A percentile compares a stretch with the other conserved stretches of the same genome.
Evolutionary conservation across 768 basidiomycete species (phyloP).

Genomic region (Lentinus tigrinus): DNA sequence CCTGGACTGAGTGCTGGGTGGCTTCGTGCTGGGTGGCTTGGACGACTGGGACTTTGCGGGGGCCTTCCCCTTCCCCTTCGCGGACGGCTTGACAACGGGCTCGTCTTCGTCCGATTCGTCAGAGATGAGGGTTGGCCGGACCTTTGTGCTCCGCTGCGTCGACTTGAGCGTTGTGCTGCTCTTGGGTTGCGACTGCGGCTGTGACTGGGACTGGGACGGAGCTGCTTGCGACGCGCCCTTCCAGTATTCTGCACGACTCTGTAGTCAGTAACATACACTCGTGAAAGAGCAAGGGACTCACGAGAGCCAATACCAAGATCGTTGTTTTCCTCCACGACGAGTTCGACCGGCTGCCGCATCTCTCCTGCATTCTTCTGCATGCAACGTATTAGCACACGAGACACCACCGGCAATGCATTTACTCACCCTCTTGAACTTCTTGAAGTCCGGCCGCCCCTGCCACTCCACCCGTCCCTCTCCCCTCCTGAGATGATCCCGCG

Average conservation of each 20-base stretch:
- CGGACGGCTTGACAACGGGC: constrained; percentile 21
- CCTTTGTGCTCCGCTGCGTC: constrained; percentile 4
- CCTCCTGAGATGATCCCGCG: constrained; percentile 12
- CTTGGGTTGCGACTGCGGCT: constrained; percentile 22
- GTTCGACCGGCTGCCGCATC: constrained; percentile 43
- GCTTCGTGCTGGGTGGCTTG: constrained; percentile 12
- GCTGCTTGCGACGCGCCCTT: constrained; percentile 34
- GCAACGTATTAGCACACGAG: constrained; percentile 4
- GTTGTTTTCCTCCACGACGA: constrained; percentile 49
- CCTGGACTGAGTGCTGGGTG: background rate
- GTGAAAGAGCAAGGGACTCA: constrained; percentile 27
- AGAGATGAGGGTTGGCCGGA: constrained; percentile 24
- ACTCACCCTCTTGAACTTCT: constrained; percentile 75
- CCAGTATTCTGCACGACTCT: constrained; percentile 52
- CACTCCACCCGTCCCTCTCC: constrained; percentile 33
- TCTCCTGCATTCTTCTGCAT: constrained; percentile 34
- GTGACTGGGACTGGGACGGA: constrained; percentile 1
- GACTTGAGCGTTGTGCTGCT: constrained; percentile 2
- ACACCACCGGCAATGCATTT: background rate
- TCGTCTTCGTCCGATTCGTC: constrained; percentile 43
- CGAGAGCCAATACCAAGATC: constrained; percentile 56
- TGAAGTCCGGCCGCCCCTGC: constrained; percentile 64
- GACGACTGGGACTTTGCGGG: background rate
- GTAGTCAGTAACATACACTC: background rate
- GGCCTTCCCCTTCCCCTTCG: background rate